Percentiles rank a stretch among this genome's conserved stretches.
These are phyloP conservation scores for Camelina laxa DNA, from an alignment of 345 rosid genomes.

Conservation along the genomic window DNA sequence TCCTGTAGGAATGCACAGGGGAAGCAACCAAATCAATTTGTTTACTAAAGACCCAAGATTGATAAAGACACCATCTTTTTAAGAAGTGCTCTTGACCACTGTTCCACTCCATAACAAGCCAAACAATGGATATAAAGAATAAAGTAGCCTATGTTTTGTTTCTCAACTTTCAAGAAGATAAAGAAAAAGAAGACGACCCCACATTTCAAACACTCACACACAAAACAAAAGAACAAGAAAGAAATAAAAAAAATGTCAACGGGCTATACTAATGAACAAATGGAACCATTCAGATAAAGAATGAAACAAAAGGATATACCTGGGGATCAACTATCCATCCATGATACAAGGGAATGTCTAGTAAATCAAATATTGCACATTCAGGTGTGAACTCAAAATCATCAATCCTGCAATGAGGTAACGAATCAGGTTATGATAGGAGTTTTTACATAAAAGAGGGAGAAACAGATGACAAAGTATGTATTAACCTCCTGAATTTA, in stretches of 20 bases:
- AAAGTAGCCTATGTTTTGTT: conserved; percentile 16
- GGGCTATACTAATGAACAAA: neutral
- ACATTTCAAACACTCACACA: conserved; percentile 23
- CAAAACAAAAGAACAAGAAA: conserved; percentile 15
- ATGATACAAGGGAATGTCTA: conserved; percentile 93
- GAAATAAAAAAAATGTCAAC: neutral
- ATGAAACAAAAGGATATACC: conserved; percentile 53
- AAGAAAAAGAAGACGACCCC: conserved; percentile 17
- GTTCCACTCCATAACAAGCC: conserved; percentile 31
- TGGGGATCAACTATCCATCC: conserved; percentile 99
- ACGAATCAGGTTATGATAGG: neutral
- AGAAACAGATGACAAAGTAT: conserved; percentile 16
- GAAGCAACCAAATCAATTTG: conserved; percentile 17
- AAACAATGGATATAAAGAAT: conserved; percentile 17
- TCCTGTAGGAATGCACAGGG: conserved; percentile 57
- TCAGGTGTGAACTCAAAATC: conserved; percentile 98
- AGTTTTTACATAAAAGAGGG: neutral
- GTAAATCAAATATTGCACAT: conserved; percentile 97
- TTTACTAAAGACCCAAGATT: conserved; percentile 5
- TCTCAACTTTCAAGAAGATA: conserved; percentile 15
- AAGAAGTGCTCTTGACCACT: conserved; percentile 11
- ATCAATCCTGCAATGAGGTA: conserved; percentile 73
- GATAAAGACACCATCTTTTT: conserved; percentile 9
- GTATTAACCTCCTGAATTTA: conserved; percentile 79
- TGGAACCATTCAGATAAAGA: neutral